These are phyloP conservation scores for Botrytis sinoallii DNA, from an alignment of 2,329 filamentous ascomycete species.

Conservation along the genomic window DNA sequence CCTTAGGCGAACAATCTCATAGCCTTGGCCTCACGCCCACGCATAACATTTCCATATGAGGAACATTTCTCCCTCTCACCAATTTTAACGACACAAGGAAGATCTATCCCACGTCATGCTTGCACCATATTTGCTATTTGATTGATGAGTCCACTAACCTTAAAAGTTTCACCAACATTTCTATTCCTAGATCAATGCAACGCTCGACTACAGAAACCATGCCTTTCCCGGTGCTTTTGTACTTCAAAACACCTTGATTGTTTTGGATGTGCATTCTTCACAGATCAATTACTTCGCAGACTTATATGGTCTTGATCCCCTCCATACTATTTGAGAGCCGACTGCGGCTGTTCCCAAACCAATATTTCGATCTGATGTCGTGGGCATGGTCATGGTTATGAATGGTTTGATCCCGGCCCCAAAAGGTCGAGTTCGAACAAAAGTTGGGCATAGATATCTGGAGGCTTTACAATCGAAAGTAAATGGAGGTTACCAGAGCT, in stretches of 20 bases:
- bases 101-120: conserved; percentile 12
- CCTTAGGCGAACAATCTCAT: not conserved
- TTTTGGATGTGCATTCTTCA: not conserved
- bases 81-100: not conserved
- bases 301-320: not conserved
- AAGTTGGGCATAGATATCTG: conserved; percentile 37
- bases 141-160: conserved; percentile 13
- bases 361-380: conserved; percentile 20
- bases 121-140: conserved; percentile 17
- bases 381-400: conserved; percentile 25
- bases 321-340: not conserved
- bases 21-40: not conserved
- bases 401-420: conserved; percentile 28
- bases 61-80: conserved; percentile 18
- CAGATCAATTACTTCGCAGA: not conserved
- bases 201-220: conserved; percentile 17
- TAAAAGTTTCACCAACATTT: conserved; percentile 10
- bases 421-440: conserved; percentile 34
- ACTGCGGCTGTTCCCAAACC: conserved; percentile 12
- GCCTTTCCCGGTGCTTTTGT: not conserved
- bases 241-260: not conserved
- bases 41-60: conserved; percentile 15
- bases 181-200: not conserved
- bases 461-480: conserved; percentile 35
- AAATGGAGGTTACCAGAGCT: conserved; percentile 29